These are phyloP conservation scores for Postia placenta DNA, from an alignment of 768 basidiomycete species.

Conservation along the genomic window DNA sequence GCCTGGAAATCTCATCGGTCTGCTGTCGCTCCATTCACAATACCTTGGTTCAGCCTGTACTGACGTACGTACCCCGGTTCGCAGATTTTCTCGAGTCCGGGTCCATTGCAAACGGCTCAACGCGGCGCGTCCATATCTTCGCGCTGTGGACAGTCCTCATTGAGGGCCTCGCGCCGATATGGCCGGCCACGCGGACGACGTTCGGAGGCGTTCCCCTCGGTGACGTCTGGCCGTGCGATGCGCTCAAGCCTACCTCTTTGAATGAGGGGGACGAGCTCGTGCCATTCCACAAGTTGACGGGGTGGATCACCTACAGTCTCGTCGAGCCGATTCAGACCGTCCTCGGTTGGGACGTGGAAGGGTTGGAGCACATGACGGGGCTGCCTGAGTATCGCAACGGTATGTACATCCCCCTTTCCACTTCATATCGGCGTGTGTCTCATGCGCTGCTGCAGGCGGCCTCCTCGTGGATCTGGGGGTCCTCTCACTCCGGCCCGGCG, in stretches of 20 bases:
- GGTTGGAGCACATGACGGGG: conserved; percentile 82
- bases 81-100: conserved; percentile 65
- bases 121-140: conserved; percentile 56
- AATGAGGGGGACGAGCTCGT: conserved; percentile 67
- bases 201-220: conserved; percentile 72
- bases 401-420: no score
- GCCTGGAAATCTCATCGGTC: conserved; percentile 83
- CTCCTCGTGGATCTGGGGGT: conserved; percentile 82
- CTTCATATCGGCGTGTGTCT: background rate
- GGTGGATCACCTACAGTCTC: conserved; percentile 90
- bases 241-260: conserved; percentile 28
- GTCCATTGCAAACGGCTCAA: conserved; percentile 36
- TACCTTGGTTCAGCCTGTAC: no score
- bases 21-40: conserved; percentile 4
- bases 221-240: conserved; percentile 88
- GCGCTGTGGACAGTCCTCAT: conserved; percentile 81
- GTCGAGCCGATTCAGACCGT: conserved; percentile 77
- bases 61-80: background rate
- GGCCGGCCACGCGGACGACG: conserved; percentile 71
- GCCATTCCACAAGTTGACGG: conserved; percentile 94
- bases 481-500: conserved; percentile 55
- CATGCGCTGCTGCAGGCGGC: conserved; percentile 49
- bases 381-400: conserved; percentile 95
- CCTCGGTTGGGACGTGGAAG: conserved; percentile 77
- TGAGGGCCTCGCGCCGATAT: conserved; percentile 78